Evolutionary conservation across 1,284 basidiomycete genomes (phyloP).

Genomic region (Singerocomus inundabilis): DNA sequence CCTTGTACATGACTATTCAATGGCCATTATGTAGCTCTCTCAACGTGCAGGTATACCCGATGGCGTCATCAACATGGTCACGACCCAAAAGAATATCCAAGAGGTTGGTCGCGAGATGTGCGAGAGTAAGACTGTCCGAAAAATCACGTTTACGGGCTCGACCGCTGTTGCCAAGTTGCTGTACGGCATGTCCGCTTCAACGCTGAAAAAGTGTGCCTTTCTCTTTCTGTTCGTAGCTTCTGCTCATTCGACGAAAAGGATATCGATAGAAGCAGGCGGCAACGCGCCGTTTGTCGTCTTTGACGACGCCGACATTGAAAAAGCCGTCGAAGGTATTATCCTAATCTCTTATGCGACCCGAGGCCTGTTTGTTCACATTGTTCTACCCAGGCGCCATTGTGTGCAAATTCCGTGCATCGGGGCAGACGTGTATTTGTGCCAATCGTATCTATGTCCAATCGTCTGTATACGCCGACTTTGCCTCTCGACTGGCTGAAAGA

Average conservation of each 20-base stretch:
- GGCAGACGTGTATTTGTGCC: conserved; percentile 89
- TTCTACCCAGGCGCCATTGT: conserved; percentile 62
- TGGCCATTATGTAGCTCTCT: conserved; percentile 54
- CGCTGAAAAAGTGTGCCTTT: conserved; percentile 80
- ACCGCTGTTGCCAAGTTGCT: conserved; percentile 91
- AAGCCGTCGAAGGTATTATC: conserved; percentile 76
- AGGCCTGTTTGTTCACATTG: not conserved
- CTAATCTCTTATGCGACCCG: not conserved
- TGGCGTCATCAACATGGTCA: conserved; percentile 94
- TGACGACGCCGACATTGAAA: conserved; percentile 92
- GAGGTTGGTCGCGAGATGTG: conserved; percentile 86
- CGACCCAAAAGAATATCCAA: conserved; percentile 77
- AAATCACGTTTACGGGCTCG: conserved; percentile 94
- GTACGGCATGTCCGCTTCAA: conserved; percentile 79
- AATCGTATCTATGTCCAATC: conserved; percentile 89
- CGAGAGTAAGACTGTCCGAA: conserved; percentile 72
- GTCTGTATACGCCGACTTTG: conserved; percentile 83
- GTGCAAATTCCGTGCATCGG: conserved; percentile 91
- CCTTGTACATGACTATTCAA: not conserved
- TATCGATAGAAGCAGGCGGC: conserved; percentile 86
- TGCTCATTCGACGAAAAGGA: conserved; percentile 39
- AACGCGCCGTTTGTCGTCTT: conserved; percentile 97
- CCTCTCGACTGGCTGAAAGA: conserved; percentile 75
- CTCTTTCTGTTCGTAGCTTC: not conserved
- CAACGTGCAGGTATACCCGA: conserved; percentile 89